A percentile compares a stretch with the other conserved stretches of the same genome.
These are phyloP conservation scores for Adansonia grandidieri DNA, from an alignment of 441 rosid species.

Conservation along the genomic window DNA sequence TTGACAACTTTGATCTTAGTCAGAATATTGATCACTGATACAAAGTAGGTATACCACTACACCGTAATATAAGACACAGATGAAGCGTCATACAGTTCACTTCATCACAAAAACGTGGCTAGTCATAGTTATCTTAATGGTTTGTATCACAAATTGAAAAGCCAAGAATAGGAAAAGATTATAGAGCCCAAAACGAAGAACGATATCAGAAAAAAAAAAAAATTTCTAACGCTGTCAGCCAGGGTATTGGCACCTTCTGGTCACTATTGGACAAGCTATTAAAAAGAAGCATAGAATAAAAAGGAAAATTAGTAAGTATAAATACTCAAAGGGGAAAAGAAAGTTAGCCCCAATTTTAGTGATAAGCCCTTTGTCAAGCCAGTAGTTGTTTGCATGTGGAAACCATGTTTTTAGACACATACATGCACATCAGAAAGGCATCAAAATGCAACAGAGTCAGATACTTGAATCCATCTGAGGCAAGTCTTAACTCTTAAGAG, in stretches of 20 bases:
- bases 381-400: neutral
- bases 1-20: neutral
- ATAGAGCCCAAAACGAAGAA: neutral
- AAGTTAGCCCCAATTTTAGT: neutral
- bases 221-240: neutral
- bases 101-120: neutral
- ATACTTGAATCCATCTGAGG: neutral
- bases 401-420: neutral
- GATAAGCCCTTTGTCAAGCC: conserved; percentile 7
- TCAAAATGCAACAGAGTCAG: neutral
- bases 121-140: neutral
- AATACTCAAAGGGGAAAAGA: neutral
- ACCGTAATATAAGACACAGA: neutral
- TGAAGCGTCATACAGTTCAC: neutral
- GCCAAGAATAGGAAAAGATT: neutral
- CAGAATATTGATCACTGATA: neutral
- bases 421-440: neutral
- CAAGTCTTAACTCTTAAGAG: conserved; percentile 7
- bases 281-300: neutral
- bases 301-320: neutral
- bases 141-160: neutral
- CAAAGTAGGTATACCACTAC: neutral
- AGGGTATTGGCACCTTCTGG: neutral
- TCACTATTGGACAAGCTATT: neutral
- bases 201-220: neutral